phyloP scores from a whole-genome alignment of 768 basidiomycete genomes.

The Cystoderma amianthinum region DNA sequence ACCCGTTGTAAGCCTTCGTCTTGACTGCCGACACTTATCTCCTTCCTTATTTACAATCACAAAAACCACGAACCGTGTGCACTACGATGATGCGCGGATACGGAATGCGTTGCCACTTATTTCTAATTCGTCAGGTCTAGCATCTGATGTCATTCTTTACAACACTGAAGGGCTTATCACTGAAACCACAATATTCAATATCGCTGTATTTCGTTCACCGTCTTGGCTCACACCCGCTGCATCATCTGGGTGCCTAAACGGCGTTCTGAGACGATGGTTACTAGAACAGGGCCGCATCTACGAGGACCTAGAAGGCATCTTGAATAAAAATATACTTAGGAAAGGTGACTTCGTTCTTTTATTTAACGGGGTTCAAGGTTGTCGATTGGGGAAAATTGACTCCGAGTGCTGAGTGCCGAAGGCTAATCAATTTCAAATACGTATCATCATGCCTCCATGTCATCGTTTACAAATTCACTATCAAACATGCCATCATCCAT shows the following conservation, averaged over 20 bases:
- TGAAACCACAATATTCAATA: constrained; percentile 67
- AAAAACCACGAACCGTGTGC: constrained; percentile 60
- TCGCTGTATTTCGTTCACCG: constrained; percentile 53
- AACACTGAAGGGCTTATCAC: constrained; percentile 42
- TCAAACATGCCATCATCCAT: constrained; percentile 80
- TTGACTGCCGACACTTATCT: constrained; percentile 51
- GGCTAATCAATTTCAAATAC: no score
- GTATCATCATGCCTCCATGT: constrained; percentile 45
- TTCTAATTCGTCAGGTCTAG: constrained; percentile 14
- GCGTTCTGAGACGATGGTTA: constrained; percentile 65
- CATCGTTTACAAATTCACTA: constrained; percentile 30
- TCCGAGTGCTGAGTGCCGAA: not conserved
- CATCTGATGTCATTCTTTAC: constrained; percentile 60
- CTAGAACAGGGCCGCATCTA: constrained; percentile 49
- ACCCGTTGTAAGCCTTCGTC: constrained; percentile 33
- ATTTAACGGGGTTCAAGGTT: constrained; percentile 70
- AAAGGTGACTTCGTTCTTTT: constrained; percentile 61
- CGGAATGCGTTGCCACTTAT: constrained; percentile 39
- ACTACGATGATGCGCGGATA: constrained; percentile 58
- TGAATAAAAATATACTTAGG: constrained; percentile 35
- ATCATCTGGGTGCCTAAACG: constrained; percentile 62
- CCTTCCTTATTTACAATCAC: constrained; percentile 54
- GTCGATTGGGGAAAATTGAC: constrained; percentile 46
- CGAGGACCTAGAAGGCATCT: constrained; percentile 36
- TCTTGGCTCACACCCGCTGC: constrained; percentile 64